phyloP scores from a whole-genome alignment of 805 yeast species.

The Candida hungchunana region DNA sequence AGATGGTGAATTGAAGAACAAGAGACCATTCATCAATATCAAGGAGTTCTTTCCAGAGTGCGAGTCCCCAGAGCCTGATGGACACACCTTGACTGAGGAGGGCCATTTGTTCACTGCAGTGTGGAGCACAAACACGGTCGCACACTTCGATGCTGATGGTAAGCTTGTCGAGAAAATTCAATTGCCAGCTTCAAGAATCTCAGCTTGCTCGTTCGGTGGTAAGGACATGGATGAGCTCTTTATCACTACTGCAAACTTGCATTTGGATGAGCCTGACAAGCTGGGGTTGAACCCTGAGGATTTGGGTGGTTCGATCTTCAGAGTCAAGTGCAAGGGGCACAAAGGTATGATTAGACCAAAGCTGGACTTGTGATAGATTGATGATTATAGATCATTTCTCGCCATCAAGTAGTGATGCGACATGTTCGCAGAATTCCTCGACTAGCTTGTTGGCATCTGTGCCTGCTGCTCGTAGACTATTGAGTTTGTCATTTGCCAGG shows the following conservation, averaged over 20 bases:
- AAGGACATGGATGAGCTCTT: constrained; percentile 49
- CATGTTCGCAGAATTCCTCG: constrained; percentile 56
- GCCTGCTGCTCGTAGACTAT: constrained; percentile 60
- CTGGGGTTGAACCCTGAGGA: constrained; percentile 37
- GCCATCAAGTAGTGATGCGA: constrained; percentile 16
- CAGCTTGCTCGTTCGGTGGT: constrained; percentile 73
- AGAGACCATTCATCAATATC: constrained; percentile 36
- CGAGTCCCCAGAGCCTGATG: constrained; percentile 71
- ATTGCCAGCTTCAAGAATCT: constrained; percentile 56
- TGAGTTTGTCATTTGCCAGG: constrained; percentile 57
- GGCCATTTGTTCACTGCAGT: constrained; percentile 61
- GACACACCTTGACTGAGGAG: constrained; percentile 52
- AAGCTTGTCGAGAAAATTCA: constrained; percentile 43
- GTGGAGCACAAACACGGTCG: constrained; percentile 55
- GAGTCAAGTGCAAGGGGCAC: constrained; percentile 35
- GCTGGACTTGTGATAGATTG: background rate
- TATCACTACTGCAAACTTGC: constrained; percentile 61
- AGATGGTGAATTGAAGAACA: constrained; percentile 35
- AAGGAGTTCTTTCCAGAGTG: constrained; percentile 23
- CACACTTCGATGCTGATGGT: constrained; percentile 48
- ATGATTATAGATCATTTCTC: background rate
- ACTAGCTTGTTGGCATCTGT: constrained; percentile 60
- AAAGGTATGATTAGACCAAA: constrained; percentile 30
- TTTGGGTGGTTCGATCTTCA: constrained; percentile 58
- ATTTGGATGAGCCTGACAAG: constrained; percentile 37